Evolutionary conservation across 495 filamentous ascomycete genomes (phyloP), one percentile per base, ranked within the genome.

Genomic region (Aspergillus indologenus): DNA sequence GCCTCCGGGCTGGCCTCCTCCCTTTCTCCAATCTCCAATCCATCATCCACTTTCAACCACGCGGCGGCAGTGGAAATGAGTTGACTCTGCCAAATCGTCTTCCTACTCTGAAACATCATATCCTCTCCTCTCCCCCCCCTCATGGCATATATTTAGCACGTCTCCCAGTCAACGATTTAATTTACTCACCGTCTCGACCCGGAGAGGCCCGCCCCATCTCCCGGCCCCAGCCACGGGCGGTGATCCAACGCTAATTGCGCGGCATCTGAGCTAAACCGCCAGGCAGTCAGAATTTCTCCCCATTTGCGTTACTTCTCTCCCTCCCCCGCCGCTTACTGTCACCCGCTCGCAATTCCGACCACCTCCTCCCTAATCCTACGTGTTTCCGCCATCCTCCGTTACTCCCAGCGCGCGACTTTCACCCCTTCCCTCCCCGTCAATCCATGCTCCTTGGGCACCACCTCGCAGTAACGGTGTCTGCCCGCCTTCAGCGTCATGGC

Each of bases 401-500:
- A 22, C 17, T 46, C 34, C 44, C 42, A 24, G 44, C 12, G 15
- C 21, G 21, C 57, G 50, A 46, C 45, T 51, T 54, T 53, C 42
- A 23, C 46, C 44, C 53, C 9, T 26, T 21, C 22, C 40, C 45
- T 42, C 34, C 34, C 49, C 40, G 22, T 45, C 57, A 61, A 74
- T 77, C 73, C 71, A 79, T 79, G 75, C 77, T 72, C 76, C 74
- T 75, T 71, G 74, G 74, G 70, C 71, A 70, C 51, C 51, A 22
- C 54, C 56, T 56, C 52, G 53, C 61, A 71, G 59, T 73, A 68
- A 71, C 68, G 74, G 69, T 78, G 72, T 75, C 62, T 67, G 71
- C 68, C 75, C 67, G 68, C 68, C 70, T 66, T 66, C 63, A 69
- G 56, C 69, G 75, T 67, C 73, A 80, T 80, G 77, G 76, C 76